These are phyloP conservation scores for Phytophthora kernoviae DNA, from an alignment of 352 stramenopile genomes.

Conservation along the genomic window DNA sequence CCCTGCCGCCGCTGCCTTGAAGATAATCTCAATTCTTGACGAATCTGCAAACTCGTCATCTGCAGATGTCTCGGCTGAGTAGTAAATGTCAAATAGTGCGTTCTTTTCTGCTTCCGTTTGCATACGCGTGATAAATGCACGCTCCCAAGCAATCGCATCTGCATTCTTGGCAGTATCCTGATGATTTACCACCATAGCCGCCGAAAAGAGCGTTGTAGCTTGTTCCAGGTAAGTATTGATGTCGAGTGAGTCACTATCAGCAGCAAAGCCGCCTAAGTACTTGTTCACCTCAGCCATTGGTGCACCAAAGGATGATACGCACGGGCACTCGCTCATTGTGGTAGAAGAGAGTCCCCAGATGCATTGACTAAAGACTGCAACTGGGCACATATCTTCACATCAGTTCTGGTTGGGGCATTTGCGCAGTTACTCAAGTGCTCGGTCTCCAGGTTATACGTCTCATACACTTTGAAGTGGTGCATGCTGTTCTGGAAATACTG, in stretches of 20 bases:
- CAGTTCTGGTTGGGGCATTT: slow-evolving; percentile 24
- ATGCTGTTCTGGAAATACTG: slow-evolving; percentile 74
- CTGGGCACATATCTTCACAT: slow-evolving; percentile 41
- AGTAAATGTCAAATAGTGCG: slow-evolving; percentile 65
- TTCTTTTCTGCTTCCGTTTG: slow-evolving; percentile 53
- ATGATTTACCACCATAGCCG: slow-evolving; percentile 57
- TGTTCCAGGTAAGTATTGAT: slow-evolving; percentile 41
- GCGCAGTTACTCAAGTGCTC: slow-evolving; percentile 53
- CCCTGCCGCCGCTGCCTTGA: slow-evolving; percentile 44
- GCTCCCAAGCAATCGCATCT: slow-evolving; percentile 69
- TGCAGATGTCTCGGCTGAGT: slow-evolving; percentile 61
- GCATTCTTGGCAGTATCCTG: slow-evolving; percentile 43
- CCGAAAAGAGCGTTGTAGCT: slow-evolving; percentile 51
- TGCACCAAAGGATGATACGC: slow-evolving; percentile 58
- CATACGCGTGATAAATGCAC: slow-evolving; percentile 63
- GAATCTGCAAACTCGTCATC: slow-evolving; percentile 64
- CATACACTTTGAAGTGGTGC: slow-evolving; percentile 57
- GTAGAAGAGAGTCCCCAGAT: slow-evolving; percentile 35
- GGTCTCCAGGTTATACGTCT: slow-evolving; percentile 43
- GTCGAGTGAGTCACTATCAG: slow-evolving; percentile 18
- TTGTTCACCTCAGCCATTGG: slow-evolving; percentile 64
- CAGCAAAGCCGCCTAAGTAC: slow-evolving; percentile 54
- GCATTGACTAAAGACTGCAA: slow-evolving; percentile 36
- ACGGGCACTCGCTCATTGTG: slow-evolving; percentile 70
- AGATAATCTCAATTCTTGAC: slow-evolving; percentile 51